A percentile compares a stretch with the other conserved stretches of the same genome.
Conservation (phyloP, 148 eudicot species). For the Vaccinium darrowii region DNA sequence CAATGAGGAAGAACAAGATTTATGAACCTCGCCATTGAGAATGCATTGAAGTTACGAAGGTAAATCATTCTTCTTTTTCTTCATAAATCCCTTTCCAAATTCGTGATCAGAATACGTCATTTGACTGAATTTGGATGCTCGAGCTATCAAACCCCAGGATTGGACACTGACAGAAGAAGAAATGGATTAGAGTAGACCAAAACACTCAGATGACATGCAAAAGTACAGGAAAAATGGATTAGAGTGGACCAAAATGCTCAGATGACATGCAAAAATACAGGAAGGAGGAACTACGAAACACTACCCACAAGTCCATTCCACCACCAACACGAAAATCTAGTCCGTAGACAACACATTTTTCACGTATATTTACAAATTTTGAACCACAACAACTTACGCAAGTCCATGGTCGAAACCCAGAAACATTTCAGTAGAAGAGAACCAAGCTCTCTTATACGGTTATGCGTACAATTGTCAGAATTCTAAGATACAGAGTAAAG, state of each 20-base stretch:
- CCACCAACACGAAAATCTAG: neutral
- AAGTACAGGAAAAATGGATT: too few relatives aligned
- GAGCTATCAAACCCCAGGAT: neutral
- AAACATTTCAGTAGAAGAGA: conserved; percentile 2
- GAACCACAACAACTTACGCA: neutral
- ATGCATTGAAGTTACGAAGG: neutral
- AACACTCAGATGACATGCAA: neutral
- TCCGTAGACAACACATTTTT: neutral
- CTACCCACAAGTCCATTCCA: neutral
- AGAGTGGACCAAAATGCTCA: neutral
- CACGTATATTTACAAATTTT: conserved; percentile 4
- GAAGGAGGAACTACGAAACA: neutral
- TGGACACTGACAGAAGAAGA: neutral
- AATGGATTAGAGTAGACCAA: too few relatives aligned
- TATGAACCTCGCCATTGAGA: neutral
- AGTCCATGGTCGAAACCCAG: neutral
- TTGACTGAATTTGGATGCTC: neutral
- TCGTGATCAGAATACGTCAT: neutral
- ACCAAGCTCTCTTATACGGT: neutral
- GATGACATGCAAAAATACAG: neutral
- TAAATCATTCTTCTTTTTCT: neutral
- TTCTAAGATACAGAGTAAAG: too few relatives aligned
- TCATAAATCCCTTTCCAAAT: neutral
- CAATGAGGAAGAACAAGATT: neutral
- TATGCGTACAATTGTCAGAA: neutral